A percentile compares a stretch with the other conserved stretches of the same genome.
Evolutionary conservation across 2,329 filamentous ascomycete species (phyloP).

Genomic region (Hirsutella thompsonii): DNA sequence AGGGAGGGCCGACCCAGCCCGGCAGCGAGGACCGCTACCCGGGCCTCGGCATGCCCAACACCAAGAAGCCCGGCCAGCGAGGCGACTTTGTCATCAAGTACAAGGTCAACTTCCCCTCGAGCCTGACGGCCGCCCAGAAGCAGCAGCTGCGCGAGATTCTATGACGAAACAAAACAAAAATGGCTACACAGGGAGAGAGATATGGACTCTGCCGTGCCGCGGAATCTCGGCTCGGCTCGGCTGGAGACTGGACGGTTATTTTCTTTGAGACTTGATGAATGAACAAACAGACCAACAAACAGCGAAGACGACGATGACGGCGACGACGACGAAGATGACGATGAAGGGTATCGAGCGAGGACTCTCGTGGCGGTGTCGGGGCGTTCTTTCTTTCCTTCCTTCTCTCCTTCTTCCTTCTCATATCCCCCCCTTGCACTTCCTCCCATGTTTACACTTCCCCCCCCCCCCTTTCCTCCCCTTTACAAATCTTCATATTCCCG

Average conservation of each 20-base stretch:
- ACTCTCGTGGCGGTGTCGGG: no score
- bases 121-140: constrained; percentile 67
- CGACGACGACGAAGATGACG: constrained; percentile 2
- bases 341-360: not conserved
- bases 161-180: constrained; percentile 14
- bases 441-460: no score
- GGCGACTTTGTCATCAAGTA: constrained; percentile 85
- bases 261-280: no score
- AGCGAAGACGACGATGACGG: not conserved
- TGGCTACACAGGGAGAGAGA: no score
- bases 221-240: no score
- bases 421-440: no score
- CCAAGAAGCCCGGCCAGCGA: constrained; percentile 72
- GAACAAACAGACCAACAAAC: no score
- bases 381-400: not conserved
- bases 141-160: constrained; percentile 68
- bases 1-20: constrained; percentile 73
- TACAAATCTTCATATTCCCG: no score
- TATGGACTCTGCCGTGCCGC: no score
- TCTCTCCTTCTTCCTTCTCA: no score
- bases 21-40: constrained; percentile 74
- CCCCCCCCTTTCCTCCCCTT: no score
- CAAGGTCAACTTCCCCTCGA: constrained; percentile 84
- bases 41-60: constrained; percentile 82
- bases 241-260: no score